A percentile compares a stretch with the other conserved stretches of the same genome.
Conservation (phyloP, 208 protist species). For the Trypanosoma melophagium region DNA sequence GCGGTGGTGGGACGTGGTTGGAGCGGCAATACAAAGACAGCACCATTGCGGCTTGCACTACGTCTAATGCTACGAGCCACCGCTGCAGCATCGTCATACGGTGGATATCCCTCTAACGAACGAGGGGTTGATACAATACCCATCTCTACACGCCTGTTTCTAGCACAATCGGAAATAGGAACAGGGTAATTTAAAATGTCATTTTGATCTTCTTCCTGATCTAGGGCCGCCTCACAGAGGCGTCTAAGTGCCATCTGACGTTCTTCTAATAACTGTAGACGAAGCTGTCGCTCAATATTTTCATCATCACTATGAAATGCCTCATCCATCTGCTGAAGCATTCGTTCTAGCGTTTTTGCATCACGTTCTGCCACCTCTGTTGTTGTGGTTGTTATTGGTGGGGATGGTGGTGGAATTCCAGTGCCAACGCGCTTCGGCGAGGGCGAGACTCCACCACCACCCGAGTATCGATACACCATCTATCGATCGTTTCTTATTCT, state of each 20-base stretch:
- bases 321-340: conserved; percentile 31
- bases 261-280: conserved; percentile 58
- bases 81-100: neutral
- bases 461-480: conserved; percentile 6
- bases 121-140: conserved; percentile 28
- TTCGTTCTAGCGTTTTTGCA: conserved; percentile 19
- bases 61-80: conserved; percentile 6
- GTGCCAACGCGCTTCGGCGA: neutral
- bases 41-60: conserved; percentile 1
- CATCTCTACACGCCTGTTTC: conserved; percentile 1
- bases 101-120: conserved; percentile 9
- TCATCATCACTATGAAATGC: conserved; percentile 20
- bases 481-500: neutral
- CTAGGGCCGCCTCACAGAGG: conserved; percentile 64
- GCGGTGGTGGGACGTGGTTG: neutral
- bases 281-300: conserved; percentile 22
- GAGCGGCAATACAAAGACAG: neutral
- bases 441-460: neutral
- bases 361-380: conserved; percentile 13
- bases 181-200: conserved; percentile 13
- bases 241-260: conserved; percentile 53
- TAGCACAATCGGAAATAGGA: neutral
- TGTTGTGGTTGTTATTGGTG: neutral
- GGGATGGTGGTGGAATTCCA: neutral
- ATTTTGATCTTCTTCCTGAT: conserved; percentile 34